Base-by-base conservation (phyloP, 768 basidiomycete genomes). In the Boletus patriciae region DNA sequence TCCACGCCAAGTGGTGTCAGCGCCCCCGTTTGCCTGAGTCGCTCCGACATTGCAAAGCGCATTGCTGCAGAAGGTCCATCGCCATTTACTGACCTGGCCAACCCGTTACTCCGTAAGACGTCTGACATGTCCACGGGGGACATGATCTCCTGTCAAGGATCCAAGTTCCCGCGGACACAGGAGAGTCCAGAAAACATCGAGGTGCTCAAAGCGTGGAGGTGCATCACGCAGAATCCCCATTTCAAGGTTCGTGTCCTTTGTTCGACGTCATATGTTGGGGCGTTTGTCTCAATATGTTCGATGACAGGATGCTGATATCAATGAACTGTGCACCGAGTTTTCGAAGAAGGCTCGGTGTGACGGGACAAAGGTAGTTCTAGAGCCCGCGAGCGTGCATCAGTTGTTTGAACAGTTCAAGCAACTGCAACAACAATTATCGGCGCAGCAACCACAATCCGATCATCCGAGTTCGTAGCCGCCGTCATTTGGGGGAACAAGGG, bases 281-380 rank as follows among this genome's bases (percentile, higher is more conserved):
- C 11, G 34, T 29, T 6, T 37, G 7, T 29, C 50, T 63, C 8
- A 41, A 50, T 46, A 37, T 56, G 31, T 54, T 50, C 19, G 25
- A 42, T 25, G 29, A 50, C 55, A 91, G 86, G 87, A 90, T 64
- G 77, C 83, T 38, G 92, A 93, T 65, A 84, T 93, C 55, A 90
- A 87, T 62, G 80, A 87, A 46, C 76, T 94, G 23, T 94, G 92
- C 67, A 64, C 83, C 8, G 88, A 92, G 71, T 91, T 94, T 66
- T 81, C 89, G 45, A 81, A 72, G 66, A 93, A 94, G 75, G 92
- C 92, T 46, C 80, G 83, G 44, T 94, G 92, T 65, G 91, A 92
- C 58, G 92, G 92, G 37, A 84, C 84, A 27, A 90, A 89, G 74
- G 87, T 92, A 38, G 91, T 92, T 19, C 72, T 93, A 46, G 88